Base-by-base conservation (phyloP, 164 flowering plant species). In the Brasenia schreberi region DNA sequence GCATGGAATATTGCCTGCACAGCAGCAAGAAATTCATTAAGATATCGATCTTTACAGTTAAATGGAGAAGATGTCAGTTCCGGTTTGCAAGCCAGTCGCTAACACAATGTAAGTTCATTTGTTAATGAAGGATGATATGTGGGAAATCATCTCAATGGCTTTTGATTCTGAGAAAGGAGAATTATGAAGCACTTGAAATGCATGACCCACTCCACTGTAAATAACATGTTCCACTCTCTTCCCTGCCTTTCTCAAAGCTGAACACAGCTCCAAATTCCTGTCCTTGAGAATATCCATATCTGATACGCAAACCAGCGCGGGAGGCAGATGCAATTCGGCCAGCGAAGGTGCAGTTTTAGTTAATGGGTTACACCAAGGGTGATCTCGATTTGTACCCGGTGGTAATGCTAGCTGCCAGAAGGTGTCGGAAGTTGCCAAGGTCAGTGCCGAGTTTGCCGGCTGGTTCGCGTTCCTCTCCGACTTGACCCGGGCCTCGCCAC, bases 271-370 rank as follows among this genome's bases (percentile, higher is more conserved):
- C 73, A 78, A 64, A 67, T 74, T 79, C 59, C 87, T 74, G 60
- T 84, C 87, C 66, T 69, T 82, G 73, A 81, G 52, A 64, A 84
- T 79, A 53, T 84, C 87, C 80, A 73, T 70, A 66, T 82, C 87
- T 19, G 87, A 67, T 4, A 82, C 58, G 45, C 85, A 80, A 4
- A 84, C 80, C 75, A 84, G 58, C 0, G 67, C 65, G 0, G 72
- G 73, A 6, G 77, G 74, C n/a, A 76, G 65, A 11, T 59, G 70
- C 58, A 74, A 23, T 0, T 49, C 69, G 68, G 62, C 73, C 65
- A 78, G 59, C 59, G 64, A 63, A 19, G 6, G 39, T 14, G 52
- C 60, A 0, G 66, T 63, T 5, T 72, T 70, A 7, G 73, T 71
- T 59, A 71, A 11, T 3, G 87, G 85, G 65, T 82, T 84, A 72